Conservation (phyloP, 345 rosid species). For the Kandelia obovata region DNA sequence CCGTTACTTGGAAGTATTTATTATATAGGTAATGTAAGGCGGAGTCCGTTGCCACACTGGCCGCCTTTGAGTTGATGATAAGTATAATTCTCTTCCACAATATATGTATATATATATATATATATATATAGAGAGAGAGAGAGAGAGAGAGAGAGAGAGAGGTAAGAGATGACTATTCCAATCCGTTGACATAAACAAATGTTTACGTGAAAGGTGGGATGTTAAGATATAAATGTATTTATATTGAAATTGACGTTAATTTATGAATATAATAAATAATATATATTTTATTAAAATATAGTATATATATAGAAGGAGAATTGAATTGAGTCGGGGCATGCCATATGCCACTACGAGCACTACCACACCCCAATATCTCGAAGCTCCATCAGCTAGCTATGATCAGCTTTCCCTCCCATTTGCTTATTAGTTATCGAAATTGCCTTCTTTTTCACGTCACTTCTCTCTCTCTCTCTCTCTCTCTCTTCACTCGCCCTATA, state of each 20-base stretch:
- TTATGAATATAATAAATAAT: too few species aligned
- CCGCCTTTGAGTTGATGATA: conserved; percentile 22
- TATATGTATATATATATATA: too few species aligned
- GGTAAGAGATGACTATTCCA: too few species aligned
- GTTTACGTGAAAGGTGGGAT: too few species aligned
- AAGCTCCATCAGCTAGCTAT: neutral
- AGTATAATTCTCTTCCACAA: neutral
- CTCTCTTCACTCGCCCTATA: conserved; percentile 18
- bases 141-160: too few species aligned
- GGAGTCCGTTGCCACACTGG: conserved; percentile 18
- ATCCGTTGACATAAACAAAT: too few species aligned
- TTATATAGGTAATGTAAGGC: neutral
- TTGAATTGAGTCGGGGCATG: neutral
- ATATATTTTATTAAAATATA: too few species aligned
- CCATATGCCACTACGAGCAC: neutral
- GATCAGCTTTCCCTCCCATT: conserved; percentile 3
- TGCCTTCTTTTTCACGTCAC: conserved; percentile 54
- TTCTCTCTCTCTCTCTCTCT: conserved; percentile 1
- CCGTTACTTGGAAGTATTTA: conserved; percentile 37
- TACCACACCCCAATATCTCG: too few species aligned
- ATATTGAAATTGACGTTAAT: too few species aligned
- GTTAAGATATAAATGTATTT: too few species aligned
- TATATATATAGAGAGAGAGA: too few species aligned
- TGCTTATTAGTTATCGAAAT: conserved; percentile 15
- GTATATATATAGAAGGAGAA: neutral